Evolutionary conservation across 1,284 basidiomycete species (phyloP), one percentile per base, ranked within the genome.

Genomic region (Pseudomicrostroma phylloplanum): DNA sequence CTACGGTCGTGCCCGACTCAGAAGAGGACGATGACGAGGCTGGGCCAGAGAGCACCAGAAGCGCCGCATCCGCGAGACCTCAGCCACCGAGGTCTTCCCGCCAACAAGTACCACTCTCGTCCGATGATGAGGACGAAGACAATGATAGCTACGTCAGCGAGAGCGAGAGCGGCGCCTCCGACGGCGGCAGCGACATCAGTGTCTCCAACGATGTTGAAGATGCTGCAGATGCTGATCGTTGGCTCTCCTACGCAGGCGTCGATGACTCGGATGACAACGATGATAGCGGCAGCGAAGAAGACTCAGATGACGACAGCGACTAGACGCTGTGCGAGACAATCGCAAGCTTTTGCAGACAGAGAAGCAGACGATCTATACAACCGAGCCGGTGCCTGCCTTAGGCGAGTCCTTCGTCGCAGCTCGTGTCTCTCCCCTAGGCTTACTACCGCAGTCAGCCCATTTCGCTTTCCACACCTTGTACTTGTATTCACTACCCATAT

Each of bases 201-300:
- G 43, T n/a, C 43, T 17, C 15, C 43, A 21, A 48, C 12, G 43
- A 48, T 21, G 43, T n/a, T 12, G 43, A 48, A 17, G 43, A 48
- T 48, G 43, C 30, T 36, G 30, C 23, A 48, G n/a, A 48, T 11
- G 46, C 17, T 48, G 46, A 48, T 11, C 46, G 46, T 7, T 23
- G 46, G 23, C 23, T n/a, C 4, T 48, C 21, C 19, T n/a, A 48
- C 23, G 46, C 17, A 48, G 46, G 23, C 46, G 23, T 4, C 23
- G 46, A 48, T 48, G 12, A 11, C 46, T 48, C 23, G 51, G 51
- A 25, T 19, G 19, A 51, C 25, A 23, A 51, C 48, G 48, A 54
- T 54, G n/a, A 25, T 6, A n/a, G 7, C 17, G 12, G 46, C 25
- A 25, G 26, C 21, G 51, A 25, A 25, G 15, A n/a, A 11, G 46